phyloP scores from a whole-genome alignment of 2,329 filamentous ascomycete species.

The Penicillium sp. region DNA sequence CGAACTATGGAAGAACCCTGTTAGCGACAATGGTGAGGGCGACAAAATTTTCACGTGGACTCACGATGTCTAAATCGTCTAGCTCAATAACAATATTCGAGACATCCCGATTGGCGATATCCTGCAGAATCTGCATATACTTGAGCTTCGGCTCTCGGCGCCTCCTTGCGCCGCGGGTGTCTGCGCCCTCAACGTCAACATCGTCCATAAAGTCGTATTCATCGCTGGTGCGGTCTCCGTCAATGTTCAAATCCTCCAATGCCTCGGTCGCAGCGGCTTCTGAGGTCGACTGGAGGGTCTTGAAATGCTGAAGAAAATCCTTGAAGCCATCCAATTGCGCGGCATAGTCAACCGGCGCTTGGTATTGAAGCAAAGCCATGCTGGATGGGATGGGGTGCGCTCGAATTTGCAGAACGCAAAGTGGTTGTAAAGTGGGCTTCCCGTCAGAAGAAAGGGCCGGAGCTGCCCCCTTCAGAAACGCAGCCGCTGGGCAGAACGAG shows the following conservation, averaged over 20 bases:
- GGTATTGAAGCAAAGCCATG: slow-evolving; percentile 86
- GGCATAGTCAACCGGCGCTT: slow-evolving; percentile 80
- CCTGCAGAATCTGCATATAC: slow-evolving; percentile 85
- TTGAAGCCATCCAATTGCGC: slow-evolving; percentile 81
- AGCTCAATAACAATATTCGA: slow-evolving; percentile 84
- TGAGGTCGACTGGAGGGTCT: slow-evolving; percentile 68
- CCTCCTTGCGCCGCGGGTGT: slow-evolving; percentile 53
- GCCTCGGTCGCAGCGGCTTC: slow-evolving; percentile 73
- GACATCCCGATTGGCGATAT: slow-evolving; percentile 77
- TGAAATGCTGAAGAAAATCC: slow-evolving; percentile 86
- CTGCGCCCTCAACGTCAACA: slow-evolving; percentile 59
- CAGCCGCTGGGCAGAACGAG: slow-evolving; percentile 8
- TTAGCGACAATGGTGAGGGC: slow-evolving; percentile 4
- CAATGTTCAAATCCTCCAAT: slow-evolving; percentile 80
- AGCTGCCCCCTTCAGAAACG: slow-evolving; percentile 14
- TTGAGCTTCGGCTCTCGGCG: slow-evolving; percentile 70
- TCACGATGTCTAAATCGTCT: slow-evolving; percentile 78
- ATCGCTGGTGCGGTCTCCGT: slow-evolving; percentile 83
- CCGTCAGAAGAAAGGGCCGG: slow-evolving; percentile 20
- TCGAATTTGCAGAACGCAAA: slow-evolving; percentile 26
- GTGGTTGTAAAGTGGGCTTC: slow-evolving; percentile 27
- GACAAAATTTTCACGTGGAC: slow-evolving; percentile 11
- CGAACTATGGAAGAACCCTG: slow-evolving; percentile 61
- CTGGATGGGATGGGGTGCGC: slow-evolving; percentile 35
- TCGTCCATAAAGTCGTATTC: slow-evolving; percentile 94